A percentile compares a stretch with the other conserved stretches of the same genome.
Conservation (phyloP, 768 basidiomycete species). For the Rhizopogon roseolus region DNA sequence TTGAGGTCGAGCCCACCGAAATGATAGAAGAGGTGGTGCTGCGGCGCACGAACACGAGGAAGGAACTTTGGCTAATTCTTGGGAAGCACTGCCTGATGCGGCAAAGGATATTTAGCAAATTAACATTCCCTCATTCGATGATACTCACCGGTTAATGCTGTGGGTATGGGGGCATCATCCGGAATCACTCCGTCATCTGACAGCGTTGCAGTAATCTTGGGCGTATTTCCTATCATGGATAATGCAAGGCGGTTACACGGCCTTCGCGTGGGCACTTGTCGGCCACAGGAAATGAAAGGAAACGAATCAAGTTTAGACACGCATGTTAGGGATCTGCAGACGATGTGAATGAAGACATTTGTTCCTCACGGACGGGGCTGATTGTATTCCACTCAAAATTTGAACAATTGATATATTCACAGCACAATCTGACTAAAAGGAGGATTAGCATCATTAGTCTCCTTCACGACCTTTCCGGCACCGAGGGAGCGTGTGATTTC, state of each 20-base stretch:
- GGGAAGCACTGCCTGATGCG: conserved; percentile 15
- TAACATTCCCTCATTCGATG: conserved; percentile 8
- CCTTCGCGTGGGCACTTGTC: background rate
- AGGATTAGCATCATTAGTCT: background rate
- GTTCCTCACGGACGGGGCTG: background rate
- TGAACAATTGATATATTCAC: background rate
- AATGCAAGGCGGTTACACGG: background rate
- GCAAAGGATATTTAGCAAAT: conserved; percentile 5
- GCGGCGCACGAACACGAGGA: conserved; percentile 10
- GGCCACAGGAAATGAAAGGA: background rate
- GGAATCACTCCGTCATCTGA: conserved; percentile 1
- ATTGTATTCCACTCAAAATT: background rate
- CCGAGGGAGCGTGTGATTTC: background rate
- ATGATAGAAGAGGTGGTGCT: conserved; percentile 9
- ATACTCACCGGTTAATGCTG: conserved; percentile 1
- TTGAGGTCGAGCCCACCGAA: conserved; percentile 16
- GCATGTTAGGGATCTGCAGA: background rate
- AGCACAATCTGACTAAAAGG: background rate
- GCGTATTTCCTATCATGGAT: background rate
- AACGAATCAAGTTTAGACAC: background rate
- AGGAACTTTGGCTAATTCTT: conserved; percentile 23
- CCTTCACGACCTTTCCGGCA: background rate
- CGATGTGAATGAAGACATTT: too few relatives aligned
- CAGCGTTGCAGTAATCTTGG: conserved; percentile 7
- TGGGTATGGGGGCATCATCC: background rate